These are phyloP conservation scores for Batkoa obscura DNA, from an alignment of 371 early-diverging fungal genomes.

Conservation along the genomic window DNA sequence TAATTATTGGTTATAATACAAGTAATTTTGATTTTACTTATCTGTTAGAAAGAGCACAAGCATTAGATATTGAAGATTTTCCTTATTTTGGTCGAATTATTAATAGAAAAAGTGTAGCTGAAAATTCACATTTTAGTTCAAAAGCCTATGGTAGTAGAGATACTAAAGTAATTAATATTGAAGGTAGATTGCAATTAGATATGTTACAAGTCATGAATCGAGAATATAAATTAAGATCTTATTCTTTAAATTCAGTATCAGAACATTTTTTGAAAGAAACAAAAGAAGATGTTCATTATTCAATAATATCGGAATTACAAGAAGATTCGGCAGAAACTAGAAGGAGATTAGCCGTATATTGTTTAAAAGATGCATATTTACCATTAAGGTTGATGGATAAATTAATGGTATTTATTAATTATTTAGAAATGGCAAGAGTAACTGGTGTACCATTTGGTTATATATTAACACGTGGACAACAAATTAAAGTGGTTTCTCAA, in stretches of 20 bases:
- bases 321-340: slow-evolving; percentile 92
- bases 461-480: slow-evolving; percentile 88
- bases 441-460: slow-evolving; percentile 97
- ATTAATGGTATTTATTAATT: slow-evolving; percentile 94
- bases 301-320: slow-evolving; percentile 92
- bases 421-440: slow-evolving; percentile 98
- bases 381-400: slow-evolving; percentile 94
- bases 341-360: slow-evolving; percentile 94
- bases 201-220: slow-evolving; percentile 91
- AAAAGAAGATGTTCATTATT: slow-evolving; percentile 99
- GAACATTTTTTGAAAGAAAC: slow-evolving; percentile 97
- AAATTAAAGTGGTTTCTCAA: slow-evolving; percentile 96
- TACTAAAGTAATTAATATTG: slow-evolving; percentile 66
- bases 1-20: slow-evolving; percentile 98
- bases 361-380: slow-evolving; percentile 97
- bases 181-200: slow-evolving; percentile 94
- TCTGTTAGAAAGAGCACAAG: slow-evolving; percentile 80
- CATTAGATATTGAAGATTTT: slow-evolving; percentile 55
- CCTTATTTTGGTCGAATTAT: slow-evolving; percentile 74
- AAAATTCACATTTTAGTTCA: slow-evolving; percentile 58
- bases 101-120: slow-evolving; percentile 42
- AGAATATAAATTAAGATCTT: slow-evolving; percentile 94
- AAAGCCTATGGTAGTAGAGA: slow-evolving; percentile 90
- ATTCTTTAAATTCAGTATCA: slow-evolving; percentile 94
- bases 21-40: slow-evolving; percentile 98